These are phyloP conservation scores for Chiua sp. DNA, from an alignment of 1,284 basidiomycete genomes.

Conservation along the genomic window DNA sequence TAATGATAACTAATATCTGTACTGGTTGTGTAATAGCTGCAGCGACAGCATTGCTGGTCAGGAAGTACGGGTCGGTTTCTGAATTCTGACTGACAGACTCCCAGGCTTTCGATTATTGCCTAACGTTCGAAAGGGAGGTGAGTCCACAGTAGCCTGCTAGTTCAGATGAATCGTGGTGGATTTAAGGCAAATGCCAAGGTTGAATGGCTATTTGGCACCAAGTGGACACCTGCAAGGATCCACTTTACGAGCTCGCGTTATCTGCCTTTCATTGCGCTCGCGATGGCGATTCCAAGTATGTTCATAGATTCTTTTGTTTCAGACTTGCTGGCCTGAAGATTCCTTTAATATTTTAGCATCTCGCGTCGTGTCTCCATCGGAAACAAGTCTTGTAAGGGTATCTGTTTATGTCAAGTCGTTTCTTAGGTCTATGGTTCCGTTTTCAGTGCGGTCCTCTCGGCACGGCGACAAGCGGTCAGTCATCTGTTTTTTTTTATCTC, in stretches of 20 bases:
- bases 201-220: conserved; percentile 19
- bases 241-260: conserved; percentile 28
- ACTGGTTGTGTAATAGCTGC: conserved; percentile 8
- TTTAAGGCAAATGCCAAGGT: conserved; percentile 10
- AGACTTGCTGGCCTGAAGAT: too few relatives aligned
- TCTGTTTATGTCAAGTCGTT: background rate
- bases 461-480: conserved; percentile 12
- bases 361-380: background rate
- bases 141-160: background rate
- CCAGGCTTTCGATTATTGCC: conserved; percentile 26
- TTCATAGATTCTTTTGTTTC: background rate
- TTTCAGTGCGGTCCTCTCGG: conserved; percentile 21
- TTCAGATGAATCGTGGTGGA: background rate
- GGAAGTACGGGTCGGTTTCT: background rate
- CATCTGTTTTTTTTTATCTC: background rate
- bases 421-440: background rate
- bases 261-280: conserved; percentile 28
- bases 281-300: conserved; percentile 22
- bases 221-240: conserved; percentile 24
- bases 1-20: background rate
- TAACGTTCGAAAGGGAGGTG: conserved; percentile 22
- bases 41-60: conserved; percentile 19
- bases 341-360: conserved; percentile 9
- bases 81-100: background rate
- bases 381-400: conserved; percentile 2